These are phyloP conservation scores for Gaeumannomyces tritici DNA, from an alignment of 2,329 filamentous ascomycete genomes.

Conservation along the genomic window DNA sequence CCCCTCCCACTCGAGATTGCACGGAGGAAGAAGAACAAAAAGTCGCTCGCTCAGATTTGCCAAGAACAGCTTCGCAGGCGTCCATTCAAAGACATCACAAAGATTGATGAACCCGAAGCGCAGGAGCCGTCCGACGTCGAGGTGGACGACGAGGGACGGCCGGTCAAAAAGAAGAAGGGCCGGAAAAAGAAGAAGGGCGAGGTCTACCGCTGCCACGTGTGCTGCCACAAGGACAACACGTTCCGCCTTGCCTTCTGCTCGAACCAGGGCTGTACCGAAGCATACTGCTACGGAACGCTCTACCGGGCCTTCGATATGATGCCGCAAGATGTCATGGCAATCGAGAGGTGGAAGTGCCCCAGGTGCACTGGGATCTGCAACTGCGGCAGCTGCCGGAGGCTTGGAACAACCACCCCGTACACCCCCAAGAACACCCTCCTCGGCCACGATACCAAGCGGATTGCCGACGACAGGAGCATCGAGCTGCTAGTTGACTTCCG, in stretches of 20 bases:
- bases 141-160: constrained; percentile 53
- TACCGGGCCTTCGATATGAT: constrained; percentile 87
- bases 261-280: constrained; percentile 55
- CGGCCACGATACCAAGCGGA: constrained; percentile 81
- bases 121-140: constrained; percentile 41
- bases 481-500: constrained; percentile 88
- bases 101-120: constrained; percentile 41
- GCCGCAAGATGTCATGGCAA: constrained; percentile 73
- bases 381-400: constrained; percentile 66
- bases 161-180: constrained; percentile 52
- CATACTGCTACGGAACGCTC: constrained; percentile 88
- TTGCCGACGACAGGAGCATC: constrained; percentile 85
- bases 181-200: constrained; percentile 45
- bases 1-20: constrained; percentile 65
- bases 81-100: constrained; percentile 75
- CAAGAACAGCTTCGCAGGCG: constrained; percentile 75
- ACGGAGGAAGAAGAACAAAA: constrained; percentile 56
- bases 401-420: constrained; percentile 62
- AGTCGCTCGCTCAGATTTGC: constrained; percentile 84
- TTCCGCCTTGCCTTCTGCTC: constrained; percentile 83
- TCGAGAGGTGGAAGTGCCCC: constrained; percentile 79
- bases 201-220: constrained; percentile 66
- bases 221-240: constrained; percentile 65
- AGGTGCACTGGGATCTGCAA: constrained; percentile 82
- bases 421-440: constrained; percentile 79